phyloP scores from a whole-genome alignment of 345 rosid species.

The Salix purpurea region DNA sequence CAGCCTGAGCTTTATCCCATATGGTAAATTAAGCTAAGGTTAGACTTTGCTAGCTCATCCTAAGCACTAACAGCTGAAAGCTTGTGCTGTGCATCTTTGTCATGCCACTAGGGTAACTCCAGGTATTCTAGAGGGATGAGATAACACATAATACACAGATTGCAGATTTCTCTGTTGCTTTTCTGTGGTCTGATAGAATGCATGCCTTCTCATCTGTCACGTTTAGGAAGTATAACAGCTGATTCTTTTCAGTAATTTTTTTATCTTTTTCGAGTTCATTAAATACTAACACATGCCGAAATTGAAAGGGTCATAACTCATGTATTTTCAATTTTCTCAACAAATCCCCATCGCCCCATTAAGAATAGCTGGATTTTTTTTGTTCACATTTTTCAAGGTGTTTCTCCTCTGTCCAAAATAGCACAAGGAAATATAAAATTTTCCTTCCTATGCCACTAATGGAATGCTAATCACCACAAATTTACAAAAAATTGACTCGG shows the following conservation, averaged over 20 bases:
- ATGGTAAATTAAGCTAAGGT: neutral
- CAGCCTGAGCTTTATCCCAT: neutral
- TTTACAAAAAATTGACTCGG: neutral
- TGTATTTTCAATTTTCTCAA: neutral
- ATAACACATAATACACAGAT: neutral
- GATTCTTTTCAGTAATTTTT: no score
- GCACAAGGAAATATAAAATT: neutral
- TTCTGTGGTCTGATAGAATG: neutral
- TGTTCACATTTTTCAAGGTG: neutral
- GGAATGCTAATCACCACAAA: neutral
- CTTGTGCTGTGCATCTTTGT: neutral
- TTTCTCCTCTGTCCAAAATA: neutral
- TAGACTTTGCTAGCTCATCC: neutral
- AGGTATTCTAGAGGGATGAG: neutral
- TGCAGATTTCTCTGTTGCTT: neutral
- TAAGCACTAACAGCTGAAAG: neutral
- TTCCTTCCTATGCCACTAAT: neutral
- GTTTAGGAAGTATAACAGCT: neutral
- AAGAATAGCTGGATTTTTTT: neutral
- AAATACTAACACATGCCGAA: neutral
- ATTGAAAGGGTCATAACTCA: neutral
- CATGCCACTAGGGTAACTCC: neutral
- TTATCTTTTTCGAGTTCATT: neutral
- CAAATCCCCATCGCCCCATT: neutral
- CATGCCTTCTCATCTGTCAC: neutral